These are phyloP conservation scores for Pholiota molesta DNA, from an alignment of 768 basidiomycete species.

Conservation along the genomic window DNA sequence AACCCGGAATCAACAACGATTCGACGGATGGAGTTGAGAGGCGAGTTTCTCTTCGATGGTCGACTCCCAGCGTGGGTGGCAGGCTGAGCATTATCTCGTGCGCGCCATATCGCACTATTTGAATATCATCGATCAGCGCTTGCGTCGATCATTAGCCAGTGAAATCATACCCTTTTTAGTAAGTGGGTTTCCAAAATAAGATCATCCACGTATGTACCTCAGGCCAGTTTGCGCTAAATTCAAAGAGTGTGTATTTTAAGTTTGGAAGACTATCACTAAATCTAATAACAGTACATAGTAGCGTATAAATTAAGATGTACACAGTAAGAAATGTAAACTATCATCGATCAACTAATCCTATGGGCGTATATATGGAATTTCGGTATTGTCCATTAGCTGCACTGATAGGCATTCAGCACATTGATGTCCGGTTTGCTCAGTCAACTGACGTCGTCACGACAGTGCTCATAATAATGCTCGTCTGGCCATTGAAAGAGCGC, in stretches of 20 bases:
- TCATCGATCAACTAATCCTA: background rate
- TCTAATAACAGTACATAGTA: background rate
- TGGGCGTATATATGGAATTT: background rate
- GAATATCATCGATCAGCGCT: too few relatives aligned
- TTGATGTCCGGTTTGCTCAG: background rate
- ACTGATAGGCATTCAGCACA: background rate
- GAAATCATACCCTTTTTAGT: background rate
- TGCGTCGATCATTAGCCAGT: too few relatives aligned
- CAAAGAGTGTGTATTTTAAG: background rate
- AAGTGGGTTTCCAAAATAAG: background rate
- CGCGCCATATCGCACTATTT: background rate
- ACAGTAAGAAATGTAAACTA: background rate
- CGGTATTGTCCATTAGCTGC: background rate
- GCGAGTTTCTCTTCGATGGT: too few relatives aligned
- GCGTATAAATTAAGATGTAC: background rate
- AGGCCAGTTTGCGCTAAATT: too few relatives aligned
- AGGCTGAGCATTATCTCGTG: background rate
- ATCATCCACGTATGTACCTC: background rate
- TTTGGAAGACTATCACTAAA: background rate
- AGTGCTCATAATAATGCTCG: constrained; percentile 8
- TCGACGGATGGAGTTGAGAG: background rate
- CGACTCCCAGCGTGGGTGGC: background rate
- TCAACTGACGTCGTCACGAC: constrained; percentile 7
- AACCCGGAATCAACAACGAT: background rate
- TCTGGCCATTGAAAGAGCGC: background rate